Evolutionary conservation across 1,284 basidiomycete genomes (phyloP), one percentile per base, ranked within the genome.

Genomic region (Irpex lacteus): DNA sequence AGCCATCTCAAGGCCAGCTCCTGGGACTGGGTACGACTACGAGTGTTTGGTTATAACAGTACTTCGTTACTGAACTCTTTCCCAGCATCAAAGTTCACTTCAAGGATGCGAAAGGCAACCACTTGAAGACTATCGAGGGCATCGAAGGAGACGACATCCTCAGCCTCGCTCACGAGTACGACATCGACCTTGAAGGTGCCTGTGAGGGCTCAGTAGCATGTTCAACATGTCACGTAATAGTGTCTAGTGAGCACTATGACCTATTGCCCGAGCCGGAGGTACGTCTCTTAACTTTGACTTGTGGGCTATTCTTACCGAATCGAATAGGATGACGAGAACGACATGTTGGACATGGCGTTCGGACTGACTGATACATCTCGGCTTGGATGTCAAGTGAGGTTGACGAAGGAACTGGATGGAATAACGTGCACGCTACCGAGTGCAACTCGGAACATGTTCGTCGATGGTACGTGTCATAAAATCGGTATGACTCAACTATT

Each of bases 321-420:
- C 49, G 50, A 53, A 6, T 57, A 75, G 65, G 97, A 99, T 70
- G 97, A 99, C 74, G 97, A 99, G 80, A 98, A 96, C 73, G 95
- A 97, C 72, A 98, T 98, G 96, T 83, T 99, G 49, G 97, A 99
- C 77, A 91, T 99, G 81, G 98, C 97, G 0, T 99, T 98, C 70
- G 97, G 95, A 0, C 81, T 99, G 65, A 98, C 96, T 1, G 97
- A 98, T 73, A 98, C 96, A 72, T 96, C 86, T 66, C 83, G 90
- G 7, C 77, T 92, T 13, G 90, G 90, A 0, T 92, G 90, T 73
- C 96, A 99, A 78, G 94, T 98, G 21, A 80, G 89, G 61, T 76
- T 99, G 32, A 92, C 89, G 6, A 88, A 83, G 67, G 93, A 93
- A 47, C 75, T 98, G 66, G 91, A 98, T 72, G 96, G 95, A 26